Conservation (phyloP, 2,329 filamentous ascomycete species). For the Aspergillus costaricaensis region DNA sequence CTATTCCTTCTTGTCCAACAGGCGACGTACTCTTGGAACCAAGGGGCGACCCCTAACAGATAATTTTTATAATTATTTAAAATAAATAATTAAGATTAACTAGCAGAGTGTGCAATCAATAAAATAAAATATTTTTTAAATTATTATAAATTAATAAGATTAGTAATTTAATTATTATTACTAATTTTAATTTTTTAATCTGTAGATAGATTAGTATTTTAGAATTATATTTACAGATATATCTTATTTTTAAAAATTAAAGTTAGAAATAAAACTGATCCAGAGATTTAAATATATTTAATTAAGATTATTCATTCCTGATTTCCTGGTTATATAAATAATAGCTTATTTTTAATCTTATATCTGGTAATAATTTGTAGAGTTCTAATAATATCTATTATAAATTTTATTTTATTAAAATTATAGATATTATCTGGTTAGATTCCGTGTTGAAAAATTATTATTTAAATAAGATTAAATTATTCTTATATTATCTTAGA, state of each 20-base stretch:
- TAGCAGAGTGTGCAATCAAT: neutral
- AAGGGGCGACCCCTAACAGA: too few species aligned
- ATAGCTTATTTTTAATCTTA: too few species aligned
- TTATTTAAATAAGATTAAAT: constrained; percentile 7
- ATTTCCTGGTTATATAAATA: too few species aligned
- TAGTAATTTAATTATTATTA: neutral
- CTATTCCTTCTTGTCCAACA: too few species aligned
- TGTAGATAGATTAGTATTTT: neutral
- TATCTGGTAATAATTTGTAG: too few species aligned
- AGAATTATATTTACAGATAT: neutral
- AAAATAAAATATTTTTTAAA: neutral
- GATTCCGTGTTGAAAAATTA: neutral
- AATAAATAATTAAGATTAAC: neutral
- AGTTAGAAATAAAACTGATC: neutral
- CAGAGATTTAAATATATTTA: neutral
- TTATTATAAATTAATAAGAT: neutral
- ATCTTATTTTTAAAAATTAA: neutral
- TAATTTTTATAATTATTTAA: too few species aligned
- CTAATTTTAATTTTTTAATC: neutral
- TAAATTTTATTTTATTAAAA: too few species aligned
- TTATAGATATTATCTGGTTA: too few species aligned
- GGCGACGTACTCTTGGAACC: too few species aligned
- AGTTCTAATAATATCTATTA: too few species aligned
- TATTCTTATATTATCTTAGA: constrained; percentile 3
- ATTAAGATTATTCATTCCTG: neutral